These are phyloP conservation scores for Coemansia sp. DNA, from an alignment of 192 early-diverging fungal genomes.

Conservation along the genomic window DNA sequence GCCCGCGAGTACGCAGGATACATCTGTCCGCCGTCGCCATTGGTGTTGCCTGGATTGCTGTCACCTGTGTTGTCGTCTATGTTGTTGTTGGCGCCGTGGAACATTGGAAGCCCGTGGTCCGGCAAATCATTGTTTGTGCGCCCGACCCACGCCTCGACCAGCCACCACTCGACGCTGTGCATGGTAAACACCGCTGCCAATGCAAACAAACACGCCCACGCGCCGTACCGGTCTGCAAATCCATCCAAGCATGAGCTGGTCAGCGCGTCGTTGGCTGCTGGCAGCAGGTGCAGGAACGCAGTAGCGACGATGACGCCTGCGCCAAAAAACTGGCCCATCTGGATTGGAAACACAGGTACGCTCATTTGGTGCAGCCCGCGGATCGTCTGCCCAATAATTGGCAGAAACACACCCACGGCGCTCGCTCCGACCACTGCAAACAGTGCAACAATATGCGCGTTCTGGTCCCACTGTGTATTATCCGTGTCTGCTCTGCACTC, in stretches of 20 bases:
- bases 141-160: conserved; percentile 31
- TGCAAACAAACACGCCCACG: conserved; percentile 60
- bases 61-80: background rate
- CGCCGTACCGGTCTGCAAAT: conserved; percentile 52
- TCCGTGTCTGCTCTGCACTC: conserved; percentile 13
- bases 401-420: conserved; percentile 56
- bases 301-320: conserved; percentile 72
- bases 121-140: background rate
- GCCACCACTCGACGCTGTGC: conserved; percentile 64
- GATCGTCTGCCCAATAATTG: conserved; percentile 44
- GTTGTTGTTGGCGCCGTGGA: background rate
- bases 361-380: conserved; percentile 20
- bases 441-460: conserved; percentile 56
- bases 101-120: background rate
- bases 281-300: conserved; percentile 72
- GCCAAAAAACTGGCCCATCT: conserved; percentile 60
- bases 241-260: conserved; percentile 53
- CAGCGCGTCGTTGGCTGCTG: conserved; percentile 57
- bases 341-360: conserved; percentile 43
- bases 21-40: background rate
- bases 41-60: conserved; percentile 1
- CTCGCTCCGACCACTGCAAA: conserved; percentile 60
- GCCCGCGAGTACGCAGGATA: conserved; percentile 26
- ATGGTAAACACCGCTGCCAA: conserved; percentile 62
- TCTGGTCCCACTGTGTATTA: conserved; percentile 31